Evolutionary conservation across 2,329 filamentous ascomycete species (phyloP).

Genomic region (Aureobasidium sp.): DNA sequence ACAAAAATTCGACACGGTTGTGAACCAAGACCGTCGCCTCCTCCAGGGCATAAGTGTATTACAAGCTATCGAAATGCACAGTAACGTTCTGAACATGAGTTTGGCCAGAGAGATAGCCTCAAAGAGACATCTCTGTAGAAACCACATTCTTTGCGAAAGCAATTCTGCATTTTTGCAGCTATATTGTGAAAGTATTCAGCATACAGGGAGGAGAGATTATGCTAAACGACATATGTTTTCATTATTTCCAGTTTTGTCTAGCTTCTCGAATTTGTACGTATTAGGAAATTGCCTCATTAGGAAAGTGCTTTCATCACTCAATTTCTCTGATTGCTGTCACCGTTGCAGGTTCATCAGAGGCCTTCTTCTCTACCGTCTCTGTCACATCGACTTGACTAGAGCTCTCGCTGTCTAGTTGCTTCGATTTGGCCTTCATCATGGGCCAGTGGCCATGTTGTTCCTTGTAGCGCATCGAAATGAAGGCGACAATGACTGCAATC

Average conservation of each 20-base stretch:
- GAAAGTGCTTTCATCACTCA: background rate
- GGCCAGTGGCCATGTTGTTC: constrained; percentile 49
- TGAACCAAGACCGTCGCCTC: too few species aligned
- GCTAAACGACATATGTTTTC: background rate
- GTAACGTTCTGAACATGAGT: too few species aligned
- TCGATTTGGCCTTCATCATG: constrained; percentile 23
- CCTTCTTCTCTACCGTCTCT: constrained; percentile 13
- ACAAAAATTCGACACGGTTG: background rate
- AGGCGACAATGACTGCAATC: constrained; percentile 57
- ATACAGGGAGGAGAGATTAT: background rate
- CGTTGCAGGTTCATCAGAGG: constrained; percentile 11
- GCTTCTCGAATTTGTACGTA: background rate
- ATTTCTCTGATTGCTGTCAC: constrained; percentile 16
- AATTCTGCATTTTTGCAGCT: too few species aligned
- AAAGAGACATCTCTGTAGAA: too few species aligned
- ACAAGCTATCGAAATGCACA: too few species aligned
- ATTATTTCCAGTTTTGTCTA: background rate
- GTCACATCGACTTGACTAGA: constrained; percentile 13
- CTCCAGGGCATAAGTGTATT: too few species aligned
- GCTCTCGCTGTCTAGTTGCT: constrained; percentile 15
- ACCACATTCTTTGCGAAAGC: too few species aligned
- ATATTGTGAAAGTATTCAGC: too few species aligned
- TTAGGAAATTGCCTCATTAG: background rate
- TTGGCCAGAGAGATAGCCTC: too few species aligned
- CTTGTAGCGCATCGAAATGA: constrained; percentile 56